Base-by-base conservation (phyloP, 2,329 filamentous ascomycete genomes). In the Ophiostoma pallidulum region DNA sequence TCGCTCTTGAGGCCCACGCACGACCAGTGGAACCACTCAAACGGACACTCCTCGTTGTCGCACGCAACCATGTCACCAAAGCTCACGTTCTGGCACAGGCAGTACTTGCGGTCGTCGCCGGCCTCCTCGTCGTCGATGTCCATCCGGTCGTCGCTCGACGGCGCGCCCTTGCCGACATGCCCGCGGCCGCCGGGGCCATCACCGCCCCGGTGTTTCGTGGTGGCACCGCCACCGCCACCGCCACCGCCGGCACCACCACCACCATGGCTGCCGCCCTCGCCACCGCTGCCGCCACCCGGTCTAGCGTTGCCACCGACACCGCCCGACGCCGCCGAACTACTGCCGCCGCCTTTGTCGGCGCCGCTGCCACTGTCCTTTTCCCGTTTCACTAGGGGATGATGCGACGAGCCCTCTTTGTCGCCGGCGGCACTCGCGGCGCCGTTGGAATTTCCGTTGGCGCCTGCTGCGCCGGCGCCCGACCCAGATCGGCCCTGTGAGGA, bases 51-150 rank as follows among this genome's bases (percentile, higher is more conserved):
- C 49, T 84, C 80, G 63, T 91, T 91, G 68, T 92, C 86, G 67
- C 86, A 92, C 26, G 85, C 86, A 53, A 92, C 86, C 86, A 92
- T 92, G 60, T 91, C 84, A 52, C 86, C 86, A 60, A 86, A 89
- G 64, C 84, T 88, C 55, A 90, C 83, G 57, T 84, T 84, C 62
- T 90, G 83, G 64, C 86, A 92, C 26, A 83, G 73, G 66, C 86
- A 92, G 66, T 92, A 92, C 63, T 87, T 86, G 60, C 84, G 82
- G 64, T 89, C 84, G 53, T 83, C 82, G 47, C 80, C 80, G 36
- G 82, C 83, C 48, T 87, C 84, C 42, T 87, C 83, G 28, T 83
- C 80, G 19, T 78, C 72, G 54, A 63, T 71, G 24, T 74, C 74
- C 56, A 78, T 66, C 51, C 66, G 61, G 57, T 78, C 79, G 56